Percentiles rank a stretch among this genome's conserved stretches.
Evolutionary conservation across 73 alveolate genomes (phyloP).

Genomic region (Durusdinium trenchii): DNA sequence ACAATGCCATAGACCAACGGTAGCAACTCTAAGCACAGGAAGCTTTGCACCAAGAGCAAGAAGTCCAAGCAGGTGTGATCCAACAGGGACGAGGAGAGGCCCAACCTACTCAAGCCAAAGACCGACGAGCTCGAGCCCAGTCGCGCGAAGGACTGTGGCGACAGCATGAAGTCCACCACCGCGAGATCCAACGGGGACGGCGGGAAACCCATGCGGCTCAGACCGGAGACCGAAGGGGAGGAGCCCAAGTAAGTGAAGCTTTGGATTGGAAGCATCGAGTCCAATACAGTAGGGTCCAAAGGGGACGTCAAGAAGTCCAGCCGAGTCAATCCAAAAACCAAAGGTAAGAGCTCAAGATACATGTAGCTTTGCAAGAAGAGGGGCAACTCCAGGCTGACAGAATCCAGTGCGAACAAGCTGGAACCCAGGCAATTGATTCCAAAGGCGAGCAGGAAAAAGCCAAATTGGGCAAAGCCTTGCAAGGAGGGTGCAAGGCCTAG

Average conservation of each 20-base stretch:
- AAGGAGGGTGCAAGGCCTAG: background rate
- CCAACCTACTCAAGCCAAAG: conserved; percentile 16
- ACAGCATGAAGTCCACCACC: background rate
- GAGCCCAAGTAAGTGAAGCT: background rate
- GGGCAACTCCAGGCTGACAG: conserved; percentile 22
- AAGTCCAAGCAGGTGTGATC: conserved; percentile 17
- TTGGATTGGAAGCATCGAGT: background rate
- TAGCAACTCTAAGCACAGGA: background rate
- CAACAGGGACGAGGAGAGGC: background rate
- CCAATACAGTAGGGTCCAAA: background rate
- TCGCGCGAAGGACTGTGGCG: background rate
- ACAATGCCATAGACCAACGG: conserved; percentile 7
- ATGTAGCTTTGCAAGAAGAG: conserved; percentile 31
- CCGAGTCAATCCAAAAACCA: conserved; percentile 6
- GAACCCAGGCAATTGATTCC: conserved; percentile 28
- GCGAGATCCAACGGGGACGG: conserved; percentile 24
- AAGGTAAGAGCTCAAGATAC: background rate
- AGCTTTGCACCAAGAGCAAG: background rate
- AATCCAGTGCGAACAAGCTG: background rate
- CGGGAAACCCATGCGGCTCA: background rate
- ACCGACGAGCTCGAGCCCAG: conserved; percentile 6
- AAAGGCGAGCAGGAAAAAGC: background rate
- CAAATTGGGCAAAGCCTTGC: conserved; percentile 38
- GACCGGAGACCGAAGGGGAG: background rate
- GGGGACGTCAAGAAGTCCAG: background rate